Percentiles rank a stretch among this genome's conserved stretches.
These are phyloP conservation scores for Ophiosphaerella korrae DNA, from an alignment of 2,329 filamentous ascomycete species.

Conservation along the genomic window DNA sequence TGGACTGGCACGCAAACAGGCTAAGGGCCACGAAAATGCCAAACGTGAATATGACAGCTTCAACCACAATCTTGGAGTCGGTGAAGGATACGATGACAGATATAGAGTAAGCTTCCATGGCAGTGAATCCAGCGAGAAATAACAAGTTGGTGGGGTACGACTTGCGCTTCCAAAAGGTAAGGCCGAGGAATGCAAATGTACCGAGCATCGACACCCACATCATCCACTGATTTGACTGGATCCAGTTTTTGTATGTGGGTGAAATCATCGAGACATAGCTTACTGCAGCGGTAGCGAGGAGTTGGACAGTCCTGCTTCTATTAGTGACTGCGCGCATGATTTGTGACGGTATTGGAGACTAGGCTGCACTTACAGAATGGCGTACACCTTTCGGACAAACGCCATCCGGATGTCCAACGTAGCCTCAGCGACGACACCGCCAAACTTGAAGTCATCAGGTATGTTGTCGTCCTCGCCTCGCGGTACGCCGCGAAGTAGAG, in stretches of 20 bases:
- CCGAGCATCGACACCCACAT: constrained; percentile 78
- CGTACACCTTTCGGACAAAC: constrained; percentile 96
- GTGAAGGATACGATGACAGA: constrained; percentile 93
- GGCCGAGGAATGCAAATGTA: constrained; percentile 43
- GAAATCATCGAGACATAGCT: constrained; percentile 88
- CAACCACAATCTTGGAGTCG: constrained; percentile 79
- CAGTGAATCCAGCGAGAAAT: constrained; percentile 88
- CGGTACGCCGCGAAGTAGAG: constrained; percentile 67
- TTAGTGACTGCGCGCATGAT: constrained; percentile 16
- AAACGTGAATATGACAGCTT: constrained; percentile 84
- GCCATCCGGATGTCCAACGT: constrained; percentile 96
- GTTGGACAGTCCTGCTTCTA: constrained; percentile 73
- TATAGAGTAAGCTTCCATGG: constrained; percentile 90
- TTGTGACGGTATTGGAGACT: not conserved
- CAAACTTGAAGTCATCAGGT: constrained; percentile 98
- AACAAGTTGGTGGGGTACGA: constrained; percentile 93
- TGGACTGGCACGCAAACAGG: constrained; percentile 92
- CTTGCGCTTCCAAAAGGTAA: constrained; percentile 49
- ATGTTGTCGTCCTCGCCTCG: constrained; percentile 87
- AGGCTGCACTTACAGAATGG: constrained; percentile 70
- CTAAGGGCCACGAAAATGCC: constrained; percentile 68
- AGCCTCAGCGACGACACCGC: constrained; percentile 89
- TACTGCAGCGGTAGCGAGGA: constrained; percentile 80
- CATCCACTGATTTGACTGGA: constrained; percentile 80
- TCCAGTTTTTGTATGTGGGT: constrained; percentile 78